Percentiles rank a stretch among this genome's conserved stretches.
Evolutionary conservation across 176 grass and related monocot species (phyloP).

Genomic region (Oropetium thomaeum): DNA sequence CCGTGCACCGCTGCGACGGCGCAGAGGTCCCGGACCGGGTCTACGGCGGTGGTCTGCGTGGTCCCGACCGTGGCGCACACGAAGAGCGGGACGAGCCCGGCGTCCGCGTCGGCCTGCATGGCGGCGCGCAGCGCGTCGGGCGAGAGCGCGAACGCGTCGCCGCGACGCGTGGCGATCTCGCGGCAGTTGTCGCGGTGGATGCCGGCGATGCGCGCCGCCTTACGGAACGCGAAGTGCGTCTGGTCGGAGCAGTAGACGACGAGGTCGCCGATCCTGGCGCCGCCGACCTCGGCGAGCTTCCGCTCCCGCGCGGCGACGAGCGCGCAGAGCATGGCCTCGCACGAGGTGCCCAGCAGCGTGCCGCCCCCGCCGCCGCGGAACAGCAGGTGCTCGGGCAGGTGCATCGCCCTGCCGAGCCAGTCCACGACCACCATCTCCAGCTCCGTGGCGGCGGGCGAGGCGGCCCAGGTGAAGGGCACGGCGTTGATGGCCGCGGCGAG

Average conservation of each 20-base stretch:
- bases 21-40: conserved; percentile 39
- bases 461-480: conserved; percentile 52
- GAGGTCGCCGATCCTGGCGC: conserved; percentile 27
- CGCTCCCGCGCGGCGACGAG: conserved; percentile 49
- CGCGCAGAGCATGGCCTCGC: conserved; percentile 55
- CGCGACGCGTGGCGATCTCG: conserved; percentile 29
- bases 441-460: conserved; percentile 61
- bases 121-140: neutral
- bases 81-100: conserved; percentile 48
- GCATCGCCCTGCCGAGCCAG: conserved; percentile 55
- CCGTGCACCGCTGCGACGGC: conserved; percentile 6
- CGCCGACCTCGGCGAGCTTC: conserved; percentile 36
- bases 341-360: conserved; percentile 49
- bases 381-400: conserved; percentile 22
- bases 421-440: conserved; percentile 54
- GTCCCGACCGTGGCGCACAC: conserved; percentile 58
- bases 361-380: conserved; percentile 58
- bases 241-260: conserved; percentile 70
- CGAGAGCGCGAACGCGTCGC: conserved; percentile 39
- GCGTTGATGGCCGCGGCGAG: conserved; percentile 45
- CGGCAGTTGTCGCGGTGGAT: conserved; percentile 46
- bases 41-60: conserved; percentile 47
- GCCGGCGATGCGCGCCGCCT: conserved; percentile 48
- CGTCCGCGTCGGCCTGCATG: conserved; percentile 46
- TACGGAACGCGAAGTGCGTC: conserved; percentile 55